phyloP scores from a whole-genome alignment of 257 asterid genomes.

The Fraxinus excelsior region DNA sequence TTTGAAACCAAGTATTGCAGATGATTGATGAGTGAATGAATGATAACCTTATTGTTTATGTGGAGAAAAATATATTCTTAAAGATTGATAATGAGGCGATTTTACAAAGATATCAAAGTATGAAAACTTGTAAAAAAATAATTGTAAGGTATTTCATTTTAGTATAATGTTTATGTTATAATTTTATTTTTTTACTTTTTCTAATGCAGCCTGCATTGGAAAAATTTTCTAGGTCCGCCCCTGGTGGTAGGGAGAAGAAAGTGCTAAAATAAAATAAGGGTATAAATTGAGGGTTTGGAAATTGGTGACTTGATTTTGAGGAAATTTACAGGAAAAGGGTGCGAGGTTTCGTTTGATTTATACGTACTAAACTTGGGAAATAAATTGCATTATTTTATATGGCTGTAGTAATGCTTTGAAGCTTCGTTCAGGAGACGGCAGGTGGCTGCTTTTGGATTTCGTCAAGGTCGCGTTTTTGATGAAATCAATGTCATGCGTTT shows the following conservation, averaged over 20 bases:
- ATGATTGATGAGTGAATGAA: too few relatives aligned
- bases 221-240: too few relatives aligned
- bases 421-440: slow-evolving; percentile 32
- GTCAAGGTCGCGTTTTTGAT: slow-evolving; percentile 19
- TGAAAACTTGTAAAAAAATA: too few relatives aligned
- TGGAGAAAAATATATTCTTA: too few relatives aligned
- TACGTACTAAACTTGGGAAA: neutral
- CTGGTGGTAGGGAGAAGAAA: slow-evolving; percentile 12
- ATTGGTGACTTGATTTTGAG: neutral
- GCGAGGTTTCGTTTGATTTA: neutral
- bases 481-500: neutral
- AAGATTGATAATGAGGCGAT: too few relatives aligned
- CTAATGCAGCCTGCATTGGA: too few relatives aligned
- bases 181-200: too few relatives aligned
- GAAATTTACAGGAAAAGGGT: neutral
- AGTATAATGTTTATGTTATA: too few relatives aligned
- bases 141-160: too few relatives aligned
- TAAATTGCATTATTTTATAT: neutral
- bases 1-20: too few relatives aligned
- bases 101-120: too few relatives aligned
- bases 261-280: slow-evolving; percentile 5
- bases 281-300: slow-evolving; percentile 4
- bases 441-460: slow-evolving; percentile 19
- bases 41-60: too few relatives aligned
- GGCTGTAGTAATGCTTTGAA: slow-evolving; percentile 28